Evolutionary conservation across 768 basidiomycete genomes (phyloP).

Genomic region (Hygrocybe punicea): DNA sequence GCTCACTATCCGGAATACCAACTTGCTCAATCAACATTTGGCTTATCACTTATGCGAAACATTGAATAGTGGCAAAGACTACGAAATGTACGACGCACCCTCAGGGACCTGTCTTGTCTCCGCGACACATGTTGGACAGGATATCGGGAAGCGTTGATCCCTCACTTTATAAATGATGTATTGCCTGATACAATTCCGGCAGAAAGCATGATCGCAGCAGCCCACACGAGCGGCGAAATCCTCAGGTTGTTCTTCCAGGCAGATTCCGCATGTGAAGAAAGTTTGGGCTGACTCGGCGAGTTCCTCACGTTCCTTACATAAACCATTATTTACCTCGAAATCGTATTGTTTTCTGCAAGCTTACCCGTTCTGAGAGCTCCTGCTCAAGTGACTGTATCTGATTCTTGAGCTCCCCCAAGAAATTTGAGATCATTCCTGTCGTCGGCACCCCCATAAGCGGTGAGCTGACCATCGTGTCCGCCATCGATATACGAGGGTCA

Average conservation of each 20-base stretch:
- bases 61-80: background rate
- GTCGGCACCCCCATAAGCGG: constrained; percentile 41
- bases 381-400: constrained; percentile 18
- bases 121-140: constrained; percentile 47
- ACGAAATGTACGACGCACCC: background rate
- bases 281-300: constrained; percentile 30
- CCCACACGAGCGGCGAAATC: constrained; percentile 41
- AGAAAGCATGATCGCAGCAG: constrained; percentile 42
- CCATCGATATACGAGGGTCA: constrained; percentile 82
- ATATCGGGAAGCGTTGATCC: constrained; percentile 47
- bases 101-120: constrained; percentile 4
- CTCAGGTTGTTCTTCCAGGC: constrained; percentile 43
- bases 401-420: too few species aligned
- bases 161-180: constrained; percentile 39
- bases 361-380: constrained; percentile 11
- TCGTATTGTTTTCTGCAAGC: constrained; percentile 34
- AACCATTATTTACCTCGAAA: constrained; percentile 38
- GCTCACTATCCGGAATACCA: constrained; percentile 44
- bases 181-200: constrained; percentile 42
- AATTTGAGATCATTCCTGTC: too few species aligned
- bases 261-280: constrained; percentile 47
- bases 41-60: constrained; percentile 34
- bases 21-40: constrained; percentile 38
- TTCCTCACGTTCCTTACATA: constrained; percentile 34
- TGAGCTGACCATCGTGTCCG: constrained; percentile 62